A percentile compares a stretch with the other conserved stretches of the same genome.
Conservation (phyloP, 2,329 filamentous ascomycete species). For the Xylariaceae sp. region DNA sequence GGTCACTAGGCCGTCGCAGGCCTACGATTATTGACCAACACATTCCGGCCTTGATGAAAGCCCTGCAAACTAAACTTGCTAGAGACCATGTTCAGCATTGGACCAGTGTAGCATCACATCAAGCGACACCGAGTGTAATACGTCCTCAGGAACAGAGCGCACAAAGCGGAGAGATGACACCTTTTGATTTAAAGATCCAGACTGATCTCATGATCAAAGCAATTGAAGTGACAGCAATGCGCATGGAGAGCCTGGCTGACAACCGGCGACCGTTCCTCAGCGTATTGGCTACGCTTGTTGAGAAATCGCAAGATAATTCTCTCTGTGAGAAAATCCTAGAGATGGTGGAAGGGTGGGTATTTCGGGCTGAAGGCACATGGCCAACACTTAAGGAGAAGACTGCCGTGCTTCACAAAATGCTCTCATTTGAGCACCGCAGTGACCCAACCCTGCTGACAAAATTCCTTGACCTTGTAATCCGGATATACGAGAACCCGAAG, state of each 20-base stretch:
- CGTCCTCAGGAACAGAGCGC: conserved; percentile 50
- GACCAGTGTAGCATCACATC: conserved; percentile 50
- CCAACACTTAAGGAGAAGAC: conserved; percentile 98
- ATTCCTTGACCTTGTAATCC: conserved; percentile 92
- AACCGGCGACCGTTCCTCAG: conserved; percentile 90
- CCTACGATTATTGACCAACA: conserved; percentile 86
- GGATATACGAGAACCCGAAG: conserved; percentile 96
- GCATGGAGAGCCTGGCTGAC: conserved; percentile 89
- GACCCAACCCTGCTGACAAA: conserved; percentile 84
- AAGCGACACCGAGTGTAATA: conserved; percentile 36
- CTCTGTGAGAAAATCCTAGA: conserved; percentile 89
- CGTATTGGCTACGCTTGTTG: conserved; percentile 87
- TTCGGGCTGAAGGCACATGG: conserved; percentile 89
- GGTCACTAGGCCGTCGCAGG: conserved; percentile 81
- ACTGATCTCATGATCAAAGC: conserved; percentile 90
- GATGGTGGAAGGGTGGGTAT: conserved; percentile 95
- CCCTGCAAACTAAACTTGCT: conserved; percentile 83
- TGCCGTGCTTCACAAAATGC: conserved; percentile 97
- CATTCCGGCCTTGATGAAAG: conserved; percentile 84
- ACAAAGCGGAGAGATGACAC: conserved; percentile 54
- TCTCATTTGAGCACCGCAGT: conserved; percentile 80
- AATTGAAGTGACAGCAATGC: conserved; percentile 83
- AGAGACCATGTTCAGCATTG: conserved; percentile 86
- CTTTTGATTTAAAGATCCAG: conserved; percentile 81
- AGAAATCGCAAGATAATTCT: conserved; percentile 81